Conservation (phyloP, 352 stramenopile genomes). For the Achlya hypogyna region DNA sequence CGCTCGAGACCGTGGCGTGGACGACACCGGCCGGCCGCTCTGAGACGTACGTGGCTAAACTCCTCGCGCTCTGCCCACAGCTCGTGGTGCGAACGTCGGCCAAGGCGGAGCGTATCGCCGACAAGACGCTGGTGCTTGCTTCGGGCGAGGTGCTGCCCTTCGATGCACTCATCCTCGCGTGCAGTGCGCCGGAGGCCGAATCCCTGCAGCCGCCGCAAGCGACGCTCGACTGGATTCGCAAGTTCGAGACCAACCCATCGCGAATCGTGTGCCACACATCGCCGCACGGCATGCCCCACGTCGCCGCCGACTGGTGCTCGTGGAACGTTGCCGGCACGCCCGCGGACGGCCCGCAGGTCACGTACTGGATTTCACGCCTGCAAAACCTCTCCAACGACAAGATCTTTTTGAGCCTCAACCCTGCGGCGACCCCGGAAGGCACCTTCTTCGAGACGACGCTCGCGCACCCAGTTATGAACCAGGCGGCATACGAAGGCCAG, state of each 20-base stretch:
- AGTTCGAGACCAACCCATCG: slow-evolving; percentile 34
- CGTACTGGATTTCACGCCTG: slow-evolving; percentile 81
- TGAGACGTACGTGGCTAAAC: slow-evolving; percentile 60
- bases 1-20: slow-evolving; percentile 26
- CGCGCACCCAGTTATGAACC: slow-evolving; percentile 76
- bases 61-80: slow-evolving; percentile 35
- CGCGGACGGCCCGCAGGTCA: slow-evolving; percentile 44
- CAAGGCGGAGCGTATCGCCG: slow-evolving; percentile 25
- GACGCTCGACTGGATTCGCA: slow-evolving; percentile 33
- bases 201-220: slow-evolving; percentile 27
- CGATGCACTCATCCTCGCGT: slow-evolving; percentile 44
- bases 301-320: slow-evolving; percentile 54
- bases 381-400: slow-evolving; percentile 69
- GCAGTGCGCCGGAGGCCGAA: slow-evolving; percentile 22
- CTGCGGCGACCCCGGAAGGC: slow-evolving; percentile 39
- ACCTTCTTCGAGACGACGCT: slow-evolving; percentile 39
- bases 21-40: slow-evolving; percentile 52
- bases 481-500: slow-evolving; percentile 40
- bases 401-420: slow-evolving; percentile 87
- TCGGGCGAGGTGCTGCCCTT: slow-evolving; percentile 27
- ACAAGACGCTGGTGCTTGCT: slow-evolving; percentile 23
- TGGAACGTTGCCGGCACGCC: slow-evolving; percentile 81
- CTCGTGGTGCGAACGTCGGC: slow-evolving; percentile 39
- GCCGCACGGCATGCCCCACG: slow-evolving; percentile 49
- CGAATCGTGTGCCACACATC: slow-evolving; percentile 33